Base-by-base conservation (phyloP, 805 yeast species). In the Cyberlindnera lachancei region DNA sequence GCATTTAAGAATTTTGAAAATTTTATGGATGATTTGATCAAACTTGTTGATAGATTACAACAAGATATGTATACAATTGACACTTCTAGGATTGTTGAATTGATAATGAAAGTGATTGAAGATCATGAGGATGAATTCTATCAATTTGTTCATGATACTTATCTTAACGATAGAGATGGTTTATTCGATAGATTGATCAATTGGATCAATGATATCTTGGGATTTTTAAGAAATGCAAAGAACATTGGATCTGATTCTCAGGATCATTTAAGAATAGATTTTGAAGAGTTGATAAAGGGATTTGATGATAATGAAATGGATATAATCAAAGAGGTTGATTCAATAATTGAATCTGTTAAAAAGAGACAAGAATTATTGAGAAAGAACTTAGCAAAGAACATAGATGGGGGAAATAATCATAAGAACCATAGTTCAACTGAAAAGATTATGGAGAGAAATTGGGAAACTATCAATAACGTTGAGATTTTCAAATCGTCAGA, bases 81-180 rank as follows among this genome's bases (percentile, higher is more conserved):
- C 37, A 63, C 82, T 3, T 64, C 71, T 27, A 79, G 81, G 40
- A 68, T 83, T 38, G 88, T 85, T 21, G 70, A 76, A 40, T 67
- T 70, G 26, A 70, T 90, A 24, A 72, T 81, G 51, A 63, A 63
- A 9, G 59, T 90, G 14, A 69, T 86, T 25, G 75, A 76, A 26
- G 71, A 73, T 18, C 94, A 88, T 53, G 83, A 84, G 42, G 75
- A 73, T 35, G 66, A 78, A 10, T 66, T 84, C 29, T 84, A 84
- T 63, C 62, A 62, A 33, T 92, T 90, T 49, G 66, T 90, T 36
- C 90, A 85, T 50, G 77, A 81, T 33, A 72, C 87, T n/a, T 87
- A 88, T 54, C 40, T 67, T n/a, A 75, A 82, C 41, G 97, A 90
- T 50, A 64, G 74, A 23, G 71, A 72, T 20, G 72, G 76, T 5